Conservation (phyloP, 331 rosid genomes). For the Pyrus hybrid region DNA sequence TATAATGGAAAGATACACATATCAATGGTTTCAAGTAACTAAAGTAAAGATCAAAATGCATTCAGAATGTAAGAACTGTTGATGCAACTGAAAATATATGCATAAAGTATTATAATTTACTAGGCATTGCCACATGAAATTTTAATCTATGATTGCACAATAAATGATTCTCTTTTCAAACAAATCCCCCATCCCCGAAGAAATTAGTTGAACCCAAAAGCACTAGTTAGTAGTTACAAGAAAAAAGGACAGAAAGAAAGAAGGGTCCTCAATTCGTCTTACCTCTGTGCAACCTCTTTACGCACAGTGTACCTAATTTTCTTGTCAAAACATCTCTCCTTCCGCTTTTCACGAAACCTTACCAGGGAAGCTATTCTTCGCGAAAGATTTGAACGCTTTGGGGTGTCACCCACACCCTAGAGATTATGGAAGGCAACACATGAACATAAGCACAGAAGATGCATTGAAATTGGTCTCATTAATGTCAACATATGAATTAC, state of each 20-base stretch:
- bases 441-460: constrained; percentile 25
- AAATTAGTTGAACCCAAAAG: neutral
- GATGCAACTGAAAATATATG: neutral
- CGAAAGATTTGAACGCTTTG: constrained; percentile 75
- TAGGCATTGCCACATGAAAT: neutral
- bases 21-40: neutral
- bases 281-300: constrained; percentile 99
- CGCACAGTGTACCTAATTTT: constrained; percentile 89
- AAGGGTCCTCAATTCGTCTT: constrained; percentile 11
- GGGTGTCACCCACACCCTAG: constrained; percentile 50
- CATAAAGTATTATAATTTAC: neutral
- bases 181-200: neutral
- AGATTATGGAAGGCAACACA: constrained; percentile 22
- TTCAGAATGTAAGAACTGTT: neutral
- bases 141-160: neutral
- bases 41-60: neutral
- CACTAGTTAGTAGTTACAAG: neutral
- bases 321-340: constrained; percentile 98
- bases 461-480: constrained; percentile 8
- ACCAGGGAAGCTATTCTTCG: constrained; percentile 96
- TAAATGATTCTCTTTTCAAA: neutral
- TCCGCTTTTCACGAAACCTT: constrained; percentile 90
- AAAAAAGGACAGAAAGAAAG: neutral
- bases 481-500: constrained; percentile 34
- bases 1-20: neutral